Conservation (phyloP, 2,329 filamentous ascomycete species). For the Diaporthe sp. region DNA sequence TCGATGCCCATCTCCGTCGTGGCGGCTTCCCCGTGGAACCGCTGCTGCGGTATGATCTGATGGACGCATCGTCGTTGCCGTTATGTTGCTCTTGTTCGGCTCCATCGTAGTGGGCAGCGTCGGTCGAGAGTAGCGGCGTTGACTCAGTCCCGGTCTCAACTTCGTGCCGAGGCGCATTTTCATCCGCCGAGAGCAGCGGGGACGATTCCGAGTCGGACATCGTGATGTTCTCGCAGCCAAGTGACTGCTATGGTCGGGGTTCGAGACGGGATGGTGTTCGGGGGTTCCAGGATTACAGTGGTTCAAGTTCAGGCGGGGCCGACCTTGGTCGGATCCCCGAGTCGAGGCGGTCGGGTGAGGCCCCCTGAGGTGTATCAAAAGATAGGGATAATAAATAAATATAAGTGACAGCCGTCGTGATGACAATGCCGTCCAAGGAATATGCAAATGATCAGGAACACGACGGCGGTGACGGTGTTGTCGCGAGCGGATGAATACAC, state of each 20-base stretch:
- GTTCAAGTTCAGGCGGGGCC: slow-evolving; percentile 34
- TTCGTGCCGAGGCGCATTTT: slow-evolving; percentile 46
- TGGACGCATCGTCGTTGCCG: slow-evolving; percentile 49
- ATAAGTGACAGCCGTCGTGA: background rate
- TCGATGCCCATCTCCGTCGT: slow-evolving; percentile 79
- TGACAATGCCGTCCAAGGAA: background rate
- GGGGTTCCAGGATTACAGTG: background rate
- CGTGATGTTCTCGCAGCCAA: background rate
- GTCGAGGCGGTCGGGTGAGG: background rate
- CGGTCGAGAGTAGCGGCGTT: slow-evolving; percentile 65
- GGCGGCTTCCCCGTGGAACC: slow-evolving; percentile 52
- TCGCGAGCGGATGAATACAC: background rate
- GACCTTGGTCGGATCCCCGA: slow-evolving; percentile 28
- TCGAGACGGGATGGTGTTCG: slow-evolving; percentile 6
- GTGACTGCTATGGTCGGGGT: slow-evolving; percentile 9
- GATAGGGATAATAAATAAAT: background rate
- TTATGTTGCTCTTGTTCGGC: slow-evolving; percentile 50
- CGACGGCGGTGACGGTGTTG: background rate
- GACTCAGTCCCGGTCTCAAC: slow-evolving; percentile 55
- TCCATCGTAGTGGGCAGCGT: slow-evolving; percentile 57
- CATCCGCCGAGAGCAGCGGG: slow-evolving; percentile 58
- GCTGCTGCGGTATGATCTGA: slow-evolving; percentile 47
- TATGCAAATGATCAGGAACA: background rate
- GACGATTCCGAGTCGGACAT: slow-evolving; percentile 64
- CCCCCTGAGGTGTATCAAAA: background rate